Evolutionary conservation across 225 moss, liverwort and hornwort species (phyloP).

Genomic region (Pseudisothecium myosuroides): DNA sequence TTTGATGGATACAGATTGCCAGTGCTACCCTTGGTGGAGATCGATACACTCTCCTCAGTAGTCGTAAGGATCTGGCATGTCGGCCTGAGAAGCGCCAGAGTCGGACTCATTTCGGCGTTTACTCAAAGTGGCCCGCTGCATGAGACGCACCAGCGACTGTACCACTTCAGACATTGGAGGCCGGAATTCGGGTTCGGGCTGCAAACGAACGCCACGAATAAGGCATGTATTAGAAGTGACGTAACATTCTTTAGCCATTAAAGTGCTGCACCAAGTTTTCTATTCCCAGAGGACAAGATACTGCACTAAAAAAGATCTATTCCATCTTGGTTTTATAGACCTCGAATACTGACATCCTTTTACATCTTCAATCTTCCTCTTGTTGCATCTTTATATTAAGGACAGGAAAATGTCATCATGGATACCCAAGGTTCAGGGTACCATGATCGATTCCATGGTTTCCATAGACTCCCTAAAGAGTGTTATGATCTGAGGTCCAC

Average conservation of each 20-base stretch:
- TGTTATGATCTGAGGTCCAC: background rate
- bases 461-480: no score
- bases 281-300: background rate
- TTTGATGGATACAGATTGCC: background rate
- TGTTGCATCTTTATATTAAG: background rate
- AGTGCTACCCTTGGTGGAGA: background rate
- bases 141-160: constrained; percentile 60
- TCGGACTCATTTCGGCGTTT: constrained; percentile 38
- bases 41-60: background rate
- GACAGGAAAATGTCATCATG: background rate
- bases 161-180: constrained; percentile 81
- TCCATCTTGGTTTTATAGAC: background rate
- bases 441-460: background rate
- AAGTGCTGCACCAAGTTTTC: background rate
- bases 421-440: background rate
- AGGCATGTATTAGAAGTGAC: background rate
- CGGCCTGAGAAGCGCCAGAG: background rate
- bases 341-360: background rate
- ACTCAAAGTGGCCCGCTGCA: constrained; percentile 63
- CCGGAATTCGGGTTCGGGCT: constrained; percentile 80
- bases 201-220: background rate
- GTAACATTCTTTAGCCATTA: no score
- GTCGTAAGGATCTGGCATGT: constrained; percentile 1
- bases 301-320: background rate
- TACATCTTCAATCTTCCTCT: background rate